Percentiles rank a stretch among this genome's conserved stretches.
Conservation (phyloP, 768 basidiomycete species). For the Termitomyces heimii region DNA sequence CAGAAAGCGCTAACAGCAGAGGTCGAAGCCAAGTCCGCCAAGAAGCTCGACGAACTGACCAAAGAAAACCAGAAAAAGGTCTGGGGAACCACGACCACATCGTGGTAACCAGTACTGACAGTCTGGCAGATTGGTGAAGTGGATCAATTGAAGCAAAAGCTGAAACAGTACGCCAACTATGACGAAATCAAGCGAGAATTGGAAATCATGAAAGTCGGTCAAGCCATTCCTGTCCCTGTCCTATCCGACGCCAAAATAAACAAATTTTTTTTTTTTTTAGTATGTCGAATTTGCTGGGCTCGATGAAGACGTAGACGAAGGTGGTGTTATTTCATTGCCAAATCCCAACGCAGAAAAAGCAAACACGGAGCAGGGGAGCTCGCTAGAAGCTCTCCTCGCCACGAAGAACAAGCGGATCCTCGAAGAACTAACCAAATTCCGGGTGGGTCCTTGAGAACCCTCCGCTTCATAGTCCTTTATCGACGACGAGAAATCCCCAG, state of each 20-base stretch:
- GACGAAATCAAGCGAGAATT: slow-evolving; percentile 98
- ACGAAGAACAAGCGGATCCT: slow-evolving; percentile 90
- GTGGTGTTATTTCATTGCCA: slow-evolving; percentile 57
- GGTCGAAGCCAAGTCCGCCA: slow-evolving; percentile 39
- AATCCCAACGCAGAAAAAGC: slow-evolving; percentile 87
- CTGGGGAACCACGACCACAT: not conserved
- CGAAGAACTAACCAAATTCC: slow-evolving; percentile 88
- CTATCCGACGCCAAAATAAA: not conserved
- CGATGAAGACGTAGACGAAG: slow-evolving; percentile 68
- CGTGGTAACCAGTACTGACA: not conserved
- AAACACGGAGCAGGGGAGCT: slow-evolving; percentile 69
- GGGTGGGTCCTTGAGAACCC: slow-evolving; percentile 40
- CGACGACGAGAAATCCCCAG: slow-evolving; percentile 29
- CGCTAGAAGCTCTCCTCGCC: slow-evolving; percentile 86
- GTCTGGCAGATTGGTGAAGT: slow-evolving; percentile 52
- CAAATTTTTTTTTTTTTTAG: slow-evolving; percentile 34
- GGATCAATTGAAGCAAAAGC: slow-evolving; percentile 57
- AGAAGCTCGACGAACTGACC: slow-evolving; percentile 52
- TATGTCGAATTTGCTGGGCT: slow-evolving; percentile 94
- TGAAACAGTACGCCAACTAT: slow-evolving; percentile 79
- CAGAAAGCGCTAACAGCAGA: slow-evolving; percentile 49
- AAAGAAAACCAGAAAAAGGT: slow-evolving; percentile 58
- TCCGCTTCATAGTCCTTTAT: not conserved
- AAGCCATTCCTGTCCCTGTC: not conserved
- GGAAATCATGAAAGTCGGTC: slow-evolving; percentile 91